Evolutionary conservation across 1,139 yeast genomes (phyloP).

Genomic region (Spathaspora sp.): DNA sequence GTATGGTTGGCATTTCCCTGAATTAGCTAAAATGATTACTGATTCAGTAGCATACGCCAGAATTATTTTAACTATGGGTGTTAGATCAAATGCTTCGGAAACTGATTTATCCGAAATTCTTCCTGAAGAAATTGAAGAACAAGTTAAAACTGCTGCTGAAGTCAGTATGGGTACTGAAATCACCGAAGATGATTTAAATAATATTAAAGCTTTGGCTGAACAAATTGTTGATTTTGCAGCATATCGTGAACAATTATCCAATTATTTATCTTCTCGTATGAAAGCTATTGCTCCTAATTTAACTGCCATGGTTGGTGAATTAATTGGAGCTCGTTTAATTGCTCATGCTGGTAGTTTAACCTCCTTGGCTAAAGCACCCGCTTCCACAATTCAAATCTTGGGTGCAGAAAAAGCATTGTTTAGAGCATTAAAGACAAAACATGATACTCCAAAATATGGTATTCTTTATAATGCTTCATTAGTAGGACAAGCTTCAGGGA

Average conservation of each 20-base stretch:
- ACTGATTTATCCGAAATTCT: constrained; percentile 88
- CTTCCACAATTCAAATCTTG: constrained; percentile 95
- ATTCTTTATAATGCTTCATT: constrained; percentile 95
- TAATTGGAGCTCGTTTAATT: constrained; percentile 96
- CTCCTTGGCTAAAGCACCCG: constrained; percentile 95
- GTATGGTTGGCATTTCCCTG: constrained; percentile 99
- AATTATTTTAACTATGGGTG: constrained; percentile 90
- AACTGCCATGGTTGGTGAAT: constrained; percentile 95
- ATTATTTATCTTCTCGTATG: constrained; percentile 93
- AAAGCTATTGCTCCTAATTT: constrained; percentile 97
- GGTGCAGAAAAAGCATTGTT: constrained; percentile 99
- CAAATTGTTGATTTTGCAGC: constrained; percentile 93
- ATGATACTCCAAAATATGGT: constrained; percentile 98
- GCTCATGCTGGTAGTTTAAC: constrained; percentile 98
- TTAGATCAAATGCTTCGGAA: constrained; percentile 86
- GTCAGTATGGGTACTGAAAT: constrained; percentile 99
- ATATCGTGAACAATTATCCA: constrained; percentile 84
- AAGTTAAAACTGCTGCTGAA: constrained; percentile 83
- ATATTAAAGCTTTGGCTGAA: constrained; percentile 87
- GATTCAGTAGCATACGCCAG: constrained; percentile 95
- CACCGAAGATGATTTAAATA: constrained; percentile 88
- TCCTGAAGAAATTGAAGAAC: constrained; percentile 89
- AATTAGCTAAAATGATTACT: constrained; percentile 90
- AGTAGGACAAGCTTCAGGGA: constrained; percentile 94
- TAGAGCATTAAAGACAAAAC: constrained; percentile 97